Evolutionary conservation across 225 moss, liverwort and hornwort species (phyloP).

Genomic region (Straminergon stramineum): DNA sequence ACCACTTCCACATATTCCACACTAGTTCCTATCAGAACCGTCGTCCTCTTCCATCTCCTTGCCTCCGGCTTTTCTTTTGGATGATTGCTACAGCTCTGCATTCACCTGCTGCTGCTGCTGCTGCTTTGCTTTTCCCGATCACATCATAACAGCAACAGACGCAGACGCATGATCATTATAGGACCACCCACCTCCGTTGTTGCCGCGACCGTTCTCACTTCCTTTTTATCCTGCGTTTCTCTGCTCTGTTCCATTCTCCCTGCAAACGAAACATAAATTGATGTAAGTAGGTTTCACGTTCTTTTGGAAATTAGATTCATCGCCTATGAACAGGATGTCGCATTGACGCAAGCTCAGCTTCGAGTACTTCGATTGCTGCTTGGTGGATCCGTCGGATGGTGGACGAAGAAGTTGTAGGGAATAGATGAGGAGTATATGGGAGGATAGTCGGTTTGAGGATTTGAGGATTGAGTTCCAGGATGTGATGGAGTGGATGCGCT

Average conservation of each 20-base stretch:
- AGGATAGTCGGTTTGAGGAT: background rate
- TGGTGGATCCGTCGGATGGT: background rate
- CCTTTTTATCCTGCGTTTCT: background rate
- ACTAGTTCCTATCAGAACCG: background rate
- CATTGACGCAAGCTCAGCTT: background rate
- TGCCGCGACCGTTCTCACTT: background rate
- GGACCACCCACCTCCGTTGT: background rate
- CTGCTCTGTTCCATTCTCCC: background rate
- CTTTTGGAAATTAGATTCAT: background rate
- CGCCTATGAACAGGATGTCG: background rate
- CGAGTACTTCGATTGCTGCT: background rate
- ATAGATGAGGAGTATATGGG: background rate
- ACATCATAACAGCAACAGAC: background rate
- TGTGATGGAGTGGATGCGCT: slow-evolving; percentile 6
- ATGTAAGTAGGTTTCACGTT: background rate
- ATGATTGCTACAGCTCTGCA: background rate
- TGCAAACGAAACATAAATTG: background rate
- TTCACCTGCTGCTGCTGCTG: background rate
- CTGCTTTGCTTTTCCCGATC: background rate
- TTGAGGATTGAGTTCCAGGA: background rate
- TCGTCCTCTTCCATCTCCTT: background rate
- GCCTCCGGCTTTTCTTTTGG: background rate
- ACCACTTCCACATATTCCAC: background rate
- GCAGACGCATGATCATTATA: background rate
- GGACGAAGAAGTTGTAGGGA: background rate